Evolutionary conservation across 495 filamentous ascomycete species (phyloP), one percentile per base, ranked within the genome.

Genomic region (Podospora pseudopauciseta): DNA sequence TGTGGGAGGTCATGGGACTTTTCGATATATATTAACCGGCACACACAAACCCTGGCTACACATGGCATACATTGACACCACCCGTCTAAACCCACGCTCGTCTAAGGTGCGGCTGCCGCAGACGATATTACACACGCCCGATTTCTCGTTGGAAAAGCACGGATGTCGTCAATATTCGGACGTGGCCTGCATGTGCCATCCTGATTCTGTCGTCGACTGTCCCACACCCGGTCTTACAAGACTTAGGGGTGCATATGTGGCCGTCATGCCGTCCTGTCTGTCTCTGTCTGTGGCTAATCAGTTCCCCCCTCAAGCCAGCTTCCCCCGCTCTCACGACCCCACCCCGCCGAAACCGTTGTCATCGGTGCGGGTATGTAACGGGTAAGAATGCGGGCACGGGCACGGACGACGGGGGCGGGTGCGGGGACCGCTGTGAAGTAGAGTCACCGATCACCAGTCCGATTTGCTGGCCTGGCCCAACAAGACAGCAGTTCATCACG

Each of bases 11-110:
- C 72, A 74, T 74, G 70, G 57, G 72, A 67, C 66, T 65, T 63
- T 9, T 20, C 16, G 18, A 49, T 61, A 70, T 72, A 74, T 69
- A 75, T 75, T 75, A 74, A 70, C 68, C 73, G 69, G 28, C 70
- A 69, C 68, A 72, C 60, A 28, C 63, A 44, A 20, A 20, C 32
- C 61, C 61, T 34, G 19, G 60, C 23, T 32, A 27, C 61, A 58
- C 55, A 58, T 63, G 28, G 27, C 30, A 19, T 19, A 18, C 34
- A 63, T 49, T 34, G 61, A 63, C 27, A 28, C 63, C 64, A 34
- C 18, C n/a, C 34, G 44, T 72, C 70, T 72, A 66, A 68, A 66
- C 71, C 71, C 68, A 64, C 54, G 66, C 63, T 64, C 60, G 56
- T 30, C 56, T 59, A 56, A 27, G 13, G 53, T 56, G 57, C 57